A percentile compares a stretch with the other conserved stretches of the same genome.
Conservation (phyloP, 441 rosid species). For the Raphanus hybrid region DNA sequence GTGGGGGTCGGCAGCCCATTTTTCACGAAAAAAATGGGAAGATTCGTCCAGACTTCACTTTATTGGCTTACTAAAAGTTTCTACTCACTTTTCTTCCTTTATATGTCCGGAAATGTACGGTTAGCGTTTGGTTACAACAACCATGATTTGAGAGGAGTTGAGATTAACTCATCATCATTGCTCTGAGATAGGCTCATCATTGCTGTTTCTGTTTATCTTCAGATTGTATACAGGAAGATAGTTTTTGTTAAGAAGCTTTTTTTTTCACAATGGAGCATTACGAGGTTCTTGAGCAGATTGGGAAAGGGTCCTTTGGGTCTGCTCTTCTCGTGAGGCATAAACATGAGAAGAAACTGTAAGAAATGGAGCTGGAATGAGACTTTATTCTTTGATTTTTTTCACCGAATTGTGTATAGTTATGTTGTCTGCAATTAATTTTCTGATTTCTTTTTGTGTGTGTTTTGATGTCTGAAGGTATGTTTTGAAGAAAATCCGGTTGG, state of each 20-base stretch:
- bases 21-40: conserved; percentile 2
- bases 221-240: conserved; percentile 30
- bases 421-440: conserved; percentile 5
- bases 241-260: conserved; percentile 21
- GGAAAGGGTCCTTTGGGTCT: conserved; percentile 97
- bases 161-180: not conserved
- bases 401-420: not conserved
- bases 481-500: conserved; percentile 96
- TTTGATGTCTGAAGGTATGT: conserved; percentile 92
- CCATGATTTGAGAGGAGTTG: not conserved
- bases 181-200: not conserved
- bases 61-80: conserved; percentile 32
- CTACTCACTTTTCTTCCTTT: conserved; percentile 15
- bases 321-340: conserved; percentile 98
- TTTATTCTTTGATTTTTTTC: not conserved
- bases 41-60: conserved; percentile 36
- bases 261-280: conserved; percentile 79
- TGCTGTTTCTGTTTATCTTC: conserved; percentile 11
- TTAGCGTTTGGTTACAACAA: conserved; percentile 12
- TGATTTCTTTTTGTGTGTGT: too few species aligned
- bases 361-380: not conserved
- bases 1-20: conserved; percentile 40
- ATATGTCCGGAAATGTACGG: conserved; percentile 34
- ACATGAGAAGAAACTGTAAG: conserved; percentile 96
- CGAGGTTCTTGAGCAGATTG: conserved; percentile 95